Evolutionary conservation across 176 grass and related monocot genomes (phyloP), one percentile per base, ranked within the genome.

Genomic region (Oryza rufipogon): DNA sequence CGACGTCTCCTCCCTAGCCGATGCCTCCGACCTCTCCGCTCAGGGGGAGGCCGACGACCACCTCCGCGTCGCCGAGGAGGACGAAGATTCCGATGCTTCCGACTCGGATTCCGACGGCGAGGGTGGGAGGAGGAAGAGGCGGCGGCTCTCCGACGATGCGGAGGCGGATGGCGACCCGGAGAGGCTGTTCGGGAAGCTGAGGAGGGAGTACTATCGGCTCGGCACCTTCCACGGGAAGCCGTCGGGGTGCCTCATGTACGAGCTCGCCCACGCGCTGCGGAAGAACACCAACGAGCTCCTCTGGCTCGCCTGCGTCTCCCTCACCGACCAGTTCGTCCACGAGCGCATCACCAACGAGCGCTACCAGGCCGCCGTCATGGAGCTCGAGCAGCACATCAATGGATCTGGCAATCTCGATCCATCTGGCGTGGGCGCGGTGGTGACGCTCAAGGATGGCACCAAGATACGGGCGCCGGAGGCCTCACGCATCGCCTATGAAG

Each of bases 371-470:
- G 88, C 86, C 2, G 91, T 91, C 14, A 98, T 98, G 96, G 91
- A 98, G 83, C 88, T 98, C 5, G 95, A 98, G 70, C 95, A 98
- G 38, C 92, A 98, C 83, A 88, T 98, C 70, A 98, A 95, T 60
- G 88, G 89, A 23, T 95, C 92, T 0, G 89, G 91, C 12, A 98
- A 93, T 38, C 68, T 98, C 15, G 89, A 91, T 28, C 73, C 81
- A 0, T 88, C 86, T 13, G 86, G 82, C 13, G n/a, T 78, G 16
- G 84, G 80, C 0, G 81, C 82, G 2, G 91, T 87, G 20, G 90
- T 93, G 2, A 98, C 90, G 66, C 91, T 95, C 79, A 98, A 93
- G 86, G 93, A 95, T 80, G 93, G 91, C 34, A 98, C 93, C 56
- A 91, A 87, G 75, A 98, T 98, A 68, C 86, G 85, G 71, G 89